Evolutionary conservation across 306 rosid species (phyloP), one percentile per base, ranked within the genome.

Genomic region (Fagus crenata): DNA sequence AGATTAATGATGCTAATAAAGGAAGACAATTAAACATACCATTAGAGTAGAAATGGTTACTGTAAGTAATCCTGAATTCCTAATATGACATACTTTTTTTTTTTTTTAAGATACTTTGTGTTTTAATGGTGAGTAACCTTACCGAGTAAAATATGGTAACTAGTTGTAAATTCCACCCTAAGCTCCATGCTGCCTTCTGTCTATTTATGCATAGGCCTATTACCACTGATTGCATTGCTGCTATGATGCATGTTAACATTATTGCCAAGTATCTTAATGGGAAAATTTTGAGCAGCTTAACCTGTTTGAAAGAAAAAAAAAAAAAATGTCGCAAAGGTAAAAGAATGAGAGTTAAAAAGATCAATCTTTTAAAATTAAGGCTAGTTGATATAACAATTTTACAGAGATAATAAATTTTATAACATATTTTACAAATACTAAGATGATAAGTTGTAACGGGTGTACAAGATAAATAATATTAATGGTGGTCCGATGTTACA

Each of bases 81-180:
- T 22, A 22, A 22, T 22, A 22, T 22, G 28, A 22, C 28, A 22
- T 22, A 22, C 28, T 22, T 22, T 22, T 22, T 22, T 22, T 22
- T 22, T 22, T 22, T 22, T 22, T 22, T 22, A 22, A 22, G 28
- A 22, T 22, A 22, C 28, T 22, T 22, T 22, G 28, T 22, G 28
- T 22, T 22, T 22, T 22, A 22, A 22, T 63, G 53, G 12, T 18
- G 2, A 17, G 3, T 6, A 33, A 77, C 35, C 78, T 78, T 71
- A 92, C 96, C 73, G 93, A 89, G 85, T 87, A 93, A 0, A 90
- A 0, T 75, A 93, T 90, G 7, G 97, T 89, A 64, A 86, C 3
- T 1, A 90, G 80, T 60, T 90, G 81, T 15, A 90, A 78, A 81
- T 93, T 78, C 93, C 91, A 87, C 13, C 78, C 71, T 74, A 93